These are phyloP conservation scores for Ceratocystis alfenasii DNA, from an alignment of 2,329 filamentous ascomycete genomes.

Conservation along the genomic window DNA sequence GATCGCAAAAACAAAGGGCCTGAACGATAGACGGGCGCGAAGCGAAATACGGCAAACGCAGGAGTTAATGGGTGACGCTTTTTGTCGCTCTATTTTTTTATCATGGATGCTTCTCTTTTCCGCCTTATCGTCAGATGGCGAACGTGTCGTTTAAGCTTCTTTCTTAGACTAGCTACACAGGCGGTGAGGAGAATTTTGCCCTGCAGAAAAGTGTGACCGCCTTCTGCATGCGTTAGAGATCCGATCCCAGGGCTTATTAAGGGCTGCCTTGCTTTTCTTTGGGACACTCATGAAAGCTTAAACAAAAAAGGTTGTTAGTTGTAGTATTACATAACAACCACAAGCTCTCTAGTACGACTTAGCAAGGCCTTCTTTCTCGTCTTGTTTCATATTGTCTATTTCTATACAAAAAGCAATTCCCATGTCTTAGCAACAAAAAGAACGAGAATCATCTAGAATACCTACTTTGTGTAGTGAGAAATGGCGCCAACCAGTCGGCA, in stretches of 20 bases:
- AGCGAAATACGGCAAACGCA: neutral
- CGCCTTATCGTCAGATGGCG: slow-evolving; percentile 13
- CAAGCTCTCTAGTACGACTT: too few species aligned
- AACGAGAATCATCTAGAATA: too few species aligned
- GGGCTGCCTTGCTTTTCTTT: neutral
- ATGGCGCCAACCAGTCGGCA: too few species aligned
- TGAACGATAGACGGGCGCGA: neutral
- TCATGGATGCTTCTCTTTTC: neutral
- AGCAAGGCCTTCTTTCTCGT: too few species aligned
- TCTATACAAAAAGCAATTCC: neutral
- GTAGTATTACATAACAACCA: too few species aligned
- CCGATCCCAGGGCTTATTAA: neutral
- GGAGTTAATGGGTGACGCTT: neutral
- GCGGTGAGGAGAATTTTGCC: neutral
- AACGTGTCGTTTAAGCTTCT: slow-evolving; percentile 22
- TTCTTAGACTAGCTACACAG: neutral
- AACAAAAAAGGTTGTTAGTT: neutral
- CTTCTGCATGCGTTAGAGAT: neutral
- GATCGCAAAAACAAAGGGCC: neutral
- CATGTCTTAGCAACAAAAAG: neutral
- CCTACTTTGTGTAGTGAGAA: too few species aligned
- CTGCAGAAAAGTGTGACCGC: neutral
- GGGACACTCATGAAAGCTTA: neutral
- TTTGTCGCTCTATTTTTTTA: neutral
- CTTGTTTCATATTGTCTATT: neutral